Evolutionary conservation across 352 stramenopile species (phyloP).

Genomic region (Aphanomyces invadans): DNA sequence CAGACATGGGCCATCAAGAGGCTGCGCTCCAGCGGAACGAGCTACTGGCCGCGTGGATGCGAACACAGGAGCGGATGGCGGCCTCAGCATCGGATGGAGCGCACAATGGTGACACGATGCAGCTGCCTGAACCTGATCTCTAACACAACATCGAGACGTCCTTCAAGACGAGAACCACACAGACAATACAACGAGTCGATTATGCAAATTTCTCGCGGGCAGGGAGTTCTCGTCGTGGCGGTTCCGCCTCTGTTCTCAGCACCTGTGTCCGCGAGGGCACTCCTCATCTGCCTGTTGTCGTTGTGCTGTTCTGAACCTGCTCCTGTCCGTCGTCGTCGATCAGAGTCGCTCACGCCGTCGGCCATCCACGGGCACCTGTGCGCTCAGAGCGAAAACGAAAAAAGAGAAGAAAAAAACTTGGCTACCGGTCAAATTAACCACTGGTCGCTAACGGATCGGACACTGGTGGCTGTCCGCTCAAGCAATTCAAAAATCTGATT

Average conservation of each 20-base stretch:
- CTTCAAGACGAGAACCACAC: not conserved
- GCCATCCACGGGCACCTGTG: not conserved
- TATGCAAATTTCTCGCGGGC: not conserved
- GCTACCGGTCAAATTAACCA: slow-evolving; percentile 15
- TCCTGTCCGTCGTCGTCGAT: too few species aligned
- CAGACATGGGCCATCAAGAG: slow-evolving; percentile 10
- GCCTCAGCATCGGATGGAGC: not conserved
- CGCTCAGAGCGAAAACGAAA: not conserved
- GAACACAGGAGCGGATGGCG: slow-evolving; percentile 13
- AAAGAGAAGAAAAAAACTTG: slow-evolving; percentile 17
- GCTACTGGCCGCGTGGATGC: slow-evolving; percentile 2
- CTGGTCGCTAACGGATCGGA: not conserved
- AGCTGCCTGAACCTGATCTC: not conserved
- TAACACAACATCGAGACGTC: not conserved
- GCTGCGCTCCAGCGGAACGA: slow-evolving; percentile 12
- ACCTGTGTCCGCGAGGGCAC: not conserved
- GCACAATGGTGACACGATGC: slow-evolving; percentile 18
- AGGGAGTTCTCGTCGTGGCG: too few species aligned
- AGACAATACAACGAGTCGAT: not conserved
- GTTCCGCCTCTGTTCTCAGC: too few species aligned
- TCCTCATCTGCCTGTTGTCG: not conserved
- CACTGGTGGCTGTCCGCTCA: not conserved
- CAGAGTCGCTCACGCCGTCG: not conserved
- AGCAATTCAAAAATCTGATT: not conserved
- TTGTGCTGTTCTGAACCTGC: too few species aligned